These are phyloP conservation scores for Maudiozyma bulderi DNA, from an alignment of 805 yeast genomes.

Conservation along the genomic window DNA sequence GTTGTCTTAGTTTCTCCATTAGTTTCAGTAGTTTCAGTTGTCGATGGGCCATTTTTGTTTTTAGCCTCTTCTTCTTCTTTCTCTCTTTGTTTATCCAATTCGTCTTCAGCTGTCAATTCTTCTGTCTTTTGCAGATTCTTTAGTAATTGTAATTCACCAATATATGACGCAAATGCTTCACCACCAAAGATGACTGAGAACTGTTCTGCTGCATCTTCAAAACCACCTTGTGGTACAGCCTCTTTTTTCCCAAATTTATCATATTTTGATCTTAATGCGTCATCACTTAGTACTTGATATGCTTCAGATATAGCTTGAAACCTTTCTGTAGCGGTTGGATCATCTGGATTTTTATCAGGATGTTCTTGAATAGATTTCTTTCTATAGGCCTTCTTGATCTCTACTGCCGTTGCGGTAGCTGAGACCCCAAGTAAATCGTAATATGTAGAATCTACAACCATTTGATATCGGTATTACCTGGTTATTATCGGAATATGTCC, in stretches of 20 bases:
- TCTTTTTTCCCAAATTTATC: constrained; percentile 70
- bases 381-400: constrained; percentile 72
- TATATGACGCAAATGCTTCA: constrained; percentile 74
- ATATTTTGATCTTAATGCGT: constrained; percentile 51
- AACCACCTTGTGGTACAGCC: constrained; percentile 60
- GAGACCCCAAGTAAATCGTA: constrained; percentile 57
- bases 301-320: constrained; percentile 59
- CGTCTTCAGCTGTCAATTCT: constrained; percentile 41
- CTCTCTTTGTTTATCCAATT: constrained; percentile 30
- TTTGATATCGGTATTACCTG: constrained; percentile 14
- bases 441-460: constrained; percentile 71
- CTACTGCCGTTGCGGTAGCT: constrained; percentile 49
- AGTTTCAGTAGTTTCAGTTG: background rate
- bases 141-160: constrained; percentile 78
- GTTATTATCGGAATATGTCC: too few relatives aligned
- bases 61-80: constrained; percentile 21
- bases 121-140: constrained; percentile 61
- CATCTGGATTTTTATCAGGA: constrained; percentile 74
- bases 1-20: too few relatives aligned
- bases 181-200: constrained; percentile 77
- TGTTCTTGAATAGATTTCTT: constrained; percentile 67
- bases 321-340: constrained; percentile 64
- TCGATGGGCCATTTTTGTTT: constrained; percentile 4
- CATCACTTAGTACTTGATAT: constrained; percentile 67
- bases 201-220: constrained; percentile 66